phyloP scores from a whole-genome alignment of 768 basidiomycete species.

The Kwoniella bestiolae region DNA sequence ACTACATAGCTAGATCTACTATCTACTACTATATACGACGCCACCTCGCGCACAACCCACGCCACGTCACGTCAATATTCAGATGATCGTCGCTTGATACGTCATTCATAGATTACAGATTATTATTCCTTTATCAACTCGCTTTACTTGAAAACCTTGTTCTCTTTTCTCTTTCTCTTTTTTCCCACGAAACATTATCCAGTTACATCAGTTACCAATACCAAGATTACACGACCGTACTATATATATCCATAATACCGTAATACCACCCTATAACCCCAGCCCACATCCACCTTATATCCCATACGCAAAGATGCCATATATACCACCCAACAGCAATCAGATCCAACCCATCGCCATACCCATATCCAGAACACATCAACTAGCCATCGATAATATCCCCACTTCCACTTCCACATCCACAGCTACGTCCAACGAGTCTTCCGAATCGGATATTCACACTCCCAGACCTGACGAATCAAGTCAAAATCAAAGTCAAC shows the following conservation, averaged over 20 bases:
- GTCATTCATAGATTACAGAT: not conserved
- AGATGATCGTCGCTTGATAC: not conserved
- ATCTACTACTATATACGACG: not conserved
- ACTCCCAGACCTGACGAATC: conserved; percentile 16
- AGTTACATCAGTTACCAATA: not conserved
- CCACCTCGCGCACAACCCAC: too few relatives aligned
- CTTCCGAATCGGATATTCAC: conserved; percentile 5
- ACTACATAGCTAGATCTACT: not conserved
- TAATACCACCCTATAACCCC: not conserved
- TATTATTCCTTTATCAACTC: not conserved
- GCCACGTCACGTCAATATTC: not conserved
- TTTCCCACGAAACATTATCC: not conserved
- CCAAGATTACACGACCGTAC: not conserved
- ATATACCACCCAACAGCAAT: conserved; percentile 17
- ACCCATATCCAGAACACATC: conserved; percentile 11
- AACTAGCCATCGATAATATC: conserved; percentile 1
- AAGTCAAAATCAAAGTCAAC: not conserved
- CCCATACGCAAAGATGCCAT: conserved; percentile 13
- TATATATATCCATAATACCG: not conserved
- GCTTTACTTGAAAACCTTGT: not conserved
- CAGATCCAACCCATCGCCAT: conserved; percentile 12
- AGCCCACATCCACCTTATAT: not conserved
- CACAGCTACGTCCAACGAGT: conserved; percentile 2
- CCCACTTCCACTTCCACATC: not conserved
- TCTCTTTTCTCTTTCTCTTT: not conserved